These are phyloP conservation scores for Cladosporium sp. DNA, from an alignment of 2,329 filamentous ascomycete species.

Conservation along the genomic window DNA sequence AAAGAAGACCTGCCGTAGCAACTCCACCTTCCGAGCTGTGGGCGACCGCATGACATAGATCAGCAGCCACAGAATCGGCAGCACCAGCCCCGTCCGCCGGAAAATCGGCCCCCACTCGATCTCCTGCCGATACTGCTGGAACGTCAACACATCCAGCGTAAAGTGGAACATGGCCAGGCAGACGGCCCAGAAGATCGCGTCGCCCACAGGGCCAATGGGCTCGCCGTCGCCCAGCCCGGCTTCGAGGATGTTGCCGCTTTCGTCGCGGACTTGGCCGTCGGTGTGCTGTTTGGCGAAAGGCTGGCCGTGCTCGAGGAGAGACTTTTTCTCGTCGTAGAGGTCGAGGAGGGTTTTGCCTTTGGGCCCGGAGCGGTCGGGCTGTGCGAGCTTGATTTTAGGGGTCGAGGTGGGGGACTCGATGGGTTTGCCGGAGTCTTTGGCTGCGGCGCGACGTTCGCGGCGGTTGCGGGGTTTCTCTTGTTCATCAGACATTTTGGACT, in stretches of 20 bases:
- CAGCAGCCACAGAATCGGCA: slow-evolving; percentile 40
- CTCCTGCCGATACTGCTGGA: slow-evolving; percentile 68
- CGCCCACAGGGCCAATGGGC: slow-evolving; percentile 40
- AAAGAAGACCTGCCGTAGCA: slow-evolving; percentile 51
- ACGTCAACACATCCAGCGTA: slow-evolving; percentile 71
- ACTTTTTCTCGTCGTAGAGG: slow-evolving; percentile 57
- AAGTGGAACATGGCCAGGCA: slow-evolving; percentile 68
- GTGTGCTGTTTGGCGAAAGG: slow-evolving; percentile 44
- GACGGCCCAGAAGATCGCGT: slow-evolving; percentile 45
- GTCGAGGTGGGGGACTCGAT: slow-evolving; percentile 33
- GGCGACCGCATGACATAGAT: slow-evolving; percentile 40
- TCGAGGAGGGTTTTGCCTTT: slow-evolving; percentile 65
- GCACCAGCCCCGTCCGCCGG: slow-evolving; percentile 42
- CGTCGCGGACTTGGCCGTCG: slow-evolving; percentile 26
- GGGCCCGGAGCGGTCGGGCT: slow-evolving; percentile 62
- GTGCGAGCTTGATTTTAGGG: slow-evolving; percentile 55
- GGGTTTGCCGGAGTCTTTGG: slow-evolving; percentile 31
- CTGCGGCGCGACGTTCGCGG: slow-evolving; percentile 39
- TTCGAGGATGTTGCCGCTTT: slow-evolving; percentile 31
- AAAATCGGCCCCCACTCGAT: slow-evolving; percentile 55
- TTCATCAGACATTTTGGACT: slow-evolving; percentile 16
- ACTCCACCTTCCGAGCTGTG: slow-evolving; percentile 38
- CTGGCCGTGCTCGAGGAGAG: slow-evolving; percentile 39
- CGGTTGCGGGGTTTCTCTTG: slow-evolving; percentile 34
- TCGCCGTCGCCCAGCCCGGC: slow-evolving; percentile 34